Conservation (phyloP, 2,329 filamentous ascomycete genomes). For the Phialophora verrucosa region DNA sequence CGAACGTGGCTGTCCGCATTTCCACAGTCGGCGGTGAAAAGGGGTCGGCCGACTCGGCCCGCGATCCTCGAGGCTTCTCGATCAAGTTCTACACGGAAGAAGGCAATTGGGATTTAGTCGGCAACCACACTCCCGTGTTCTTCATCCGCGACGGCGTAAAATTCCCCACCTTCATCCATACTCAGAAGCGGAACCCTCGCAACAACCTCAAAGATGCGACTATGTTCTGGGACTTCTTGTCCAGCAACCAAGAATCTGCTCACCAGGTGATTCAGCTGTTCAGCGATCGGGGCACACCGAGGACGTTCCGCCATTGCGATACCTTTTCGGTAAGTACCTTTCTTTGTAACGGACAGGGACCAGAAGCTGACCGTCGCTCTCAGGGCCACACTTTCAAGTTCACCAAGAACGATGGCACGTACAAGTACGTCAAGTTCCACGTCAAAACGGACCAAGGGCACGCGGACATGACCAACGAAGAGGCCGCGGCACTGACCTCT, state of each 20-base stretch:
- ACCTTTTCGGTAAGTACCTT: conserved; percentile 53
- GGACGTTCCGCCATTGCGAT: conserved; percentile 70
- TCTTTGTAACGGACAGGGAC: background rate
- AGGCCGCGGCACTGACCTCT: conserved; percentile 60
- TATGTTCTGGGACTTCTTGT: conserved; percentile 71
- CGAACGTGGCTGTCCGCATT: conserved; percentile 53
- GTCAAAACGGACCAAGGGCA: conserved; percentile 67
- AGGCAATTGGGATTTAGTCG: conserved; percentile 58
- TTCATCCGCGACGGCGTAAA: conserved; percentile 62
- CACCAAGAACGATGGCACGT: conserved; percentile 68
- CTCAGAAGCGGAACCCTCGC: conserved; percentile 73
- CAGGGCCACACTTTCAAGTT: conserved; percentile 71
- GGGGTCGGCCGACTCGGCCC: conserved; percentile 54
- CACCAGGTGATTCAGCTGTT: conserved; percentile 71
- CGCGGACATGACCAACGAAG: conserved; percentile 64
- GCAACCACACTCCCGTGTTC: conserved; percentile 52
- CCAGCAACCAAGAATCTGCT: conserved; percentile 65
- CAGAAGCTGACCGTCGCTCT: background rate
- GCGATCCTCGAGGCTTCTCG: conserved; percentile 57
- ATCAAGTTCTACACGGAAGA: conserved; percentile 60
- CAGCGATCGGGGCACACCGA: conserved; percentile 69
- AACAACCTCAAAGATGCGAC: conserved; percentile 72
- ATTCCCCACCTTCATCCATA: conserved; percentile 75
- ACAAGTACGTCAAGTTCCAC: conserved; percentile 70
- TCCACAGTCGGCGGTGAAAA: conserved; percentile 55